Percentiles rank a stretch among this genome's conserved stretches.
Evolutionary conservation across 202 grass and related monocot species (phyloP).

Genomic region (Hordeum pubiflorum): DNA sequence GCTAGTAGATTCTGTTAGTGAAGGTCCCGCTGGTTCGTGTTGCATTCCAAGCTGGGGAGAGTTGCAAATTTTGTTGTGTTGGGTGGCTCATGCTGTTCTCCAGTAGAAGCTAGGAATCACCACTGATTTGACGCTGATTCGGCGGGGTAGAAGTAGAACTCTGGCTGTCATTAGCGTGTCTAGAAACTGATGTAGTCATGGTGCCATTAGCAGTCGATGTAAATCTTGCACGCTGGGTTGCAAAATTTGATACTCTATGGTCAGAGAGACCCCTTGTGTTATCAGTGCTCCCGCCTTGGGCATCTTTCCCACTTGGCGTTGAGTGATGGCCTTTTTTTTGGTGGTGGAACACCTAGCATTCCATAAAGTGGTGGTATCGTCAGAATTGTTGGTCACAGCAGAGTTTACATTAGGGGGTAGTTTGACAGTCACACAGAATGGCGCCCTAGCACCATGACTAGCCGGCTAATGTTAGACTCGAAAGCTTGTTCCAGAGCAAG

Average conservation of each 20-base stretch:
- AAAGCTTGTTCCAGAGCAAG: no score
- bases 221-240: neutral
- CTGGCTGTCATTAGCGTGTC: slow-evolving; percentile 1
- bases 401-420: no score
- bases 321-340: neutral
- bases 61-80: slow-evolving; percentile 13
- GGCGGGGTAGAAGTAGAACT: neutral
- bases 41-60: neutral
- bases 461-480: no score
- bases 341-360: no score
- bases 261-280: neutral
- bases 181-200: neutral
- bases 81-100: slow-evolving; percentile 3
- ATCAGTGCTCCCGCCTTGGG: neutral
- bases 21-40: neutral
- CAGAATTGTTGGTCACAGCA: no score
- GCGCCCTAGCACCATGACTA: no score
- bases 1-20: neutral
- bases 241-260: neutral
- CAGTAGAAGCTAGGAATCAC: neutral
- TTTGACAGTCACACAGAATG: no score
- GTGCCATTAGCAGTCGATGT: neutral
- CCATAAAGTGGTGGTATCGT: no score
- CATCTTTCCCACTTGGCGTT: neutral
- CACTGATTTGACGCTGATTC: neutral